phyloP scores from a whole-genome alignment of 805 yeast genomes.

The Kluyveromyces aestuarii region DNA sequence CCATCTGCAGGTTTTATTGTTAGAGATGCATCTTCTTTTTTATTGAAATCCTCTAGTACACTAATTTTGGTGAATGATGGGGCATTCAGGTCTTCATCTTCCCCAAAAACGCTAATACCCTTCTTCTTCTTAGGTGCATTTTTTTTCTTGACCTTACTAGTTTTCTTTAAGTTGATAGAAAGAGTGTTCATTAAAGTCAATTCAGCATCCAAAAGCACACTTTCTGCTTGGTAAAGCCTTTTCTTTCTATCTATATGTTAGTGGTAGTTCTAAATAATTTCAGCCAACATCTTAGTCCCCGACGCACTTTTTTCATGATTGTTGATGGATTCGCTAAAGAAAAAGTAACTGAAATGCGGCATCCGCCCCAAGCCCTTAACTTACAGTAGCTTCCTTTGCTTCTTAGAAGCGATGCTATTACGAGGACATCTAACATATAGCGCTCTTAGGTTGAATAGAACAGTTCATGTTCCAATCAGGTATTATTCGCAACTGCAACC shows the following conservation, averaged over 20 bases:
- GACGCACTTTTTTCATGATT: too few relatives aligned
- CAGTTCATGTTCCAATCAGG: not conserved
- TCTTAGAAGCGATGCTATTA: not conserved
- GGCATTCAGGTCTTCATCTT: not conserved
- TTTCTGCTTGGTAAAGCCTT: too few relatives aligned
- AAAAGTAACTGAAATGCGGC: too few relatives aligned
- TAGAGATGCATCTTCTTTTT: not conserved
- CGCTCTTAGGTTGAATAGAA: not conserved
- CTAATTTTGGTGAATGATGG: not conserved
- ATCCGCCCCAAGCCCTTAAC: not conserved
- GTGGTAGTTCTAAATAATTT: too few relatives aligned
- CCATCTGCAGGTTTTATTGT: conserved; percentile 11
- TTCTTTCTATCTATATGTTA: too few relatives aligned
- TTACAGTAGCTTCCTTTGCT: not conserved
- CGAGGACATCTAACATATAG: not conserved
- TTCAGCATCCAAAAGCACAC: not conserved
- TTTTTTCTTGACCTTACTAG: conserved; percentile 8
- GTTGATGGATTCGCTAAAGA: not conserved
- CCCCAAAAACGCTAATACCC: conserved; percentile 14
- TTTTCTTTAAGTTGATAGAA: conserved; percentile 14
- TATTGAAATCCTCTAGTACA: not conserved
- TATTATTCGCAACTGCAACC: not conserved
- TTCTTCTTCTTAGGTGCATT: conserved; percentile 10
- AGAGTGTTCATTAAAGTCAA: conserved; percentile 10
- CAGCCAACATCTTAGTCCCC: too few relatives aligned